Base-by-base conservation (phyloP, 306 rosid species). In the Rosa multiflora region DNA sequence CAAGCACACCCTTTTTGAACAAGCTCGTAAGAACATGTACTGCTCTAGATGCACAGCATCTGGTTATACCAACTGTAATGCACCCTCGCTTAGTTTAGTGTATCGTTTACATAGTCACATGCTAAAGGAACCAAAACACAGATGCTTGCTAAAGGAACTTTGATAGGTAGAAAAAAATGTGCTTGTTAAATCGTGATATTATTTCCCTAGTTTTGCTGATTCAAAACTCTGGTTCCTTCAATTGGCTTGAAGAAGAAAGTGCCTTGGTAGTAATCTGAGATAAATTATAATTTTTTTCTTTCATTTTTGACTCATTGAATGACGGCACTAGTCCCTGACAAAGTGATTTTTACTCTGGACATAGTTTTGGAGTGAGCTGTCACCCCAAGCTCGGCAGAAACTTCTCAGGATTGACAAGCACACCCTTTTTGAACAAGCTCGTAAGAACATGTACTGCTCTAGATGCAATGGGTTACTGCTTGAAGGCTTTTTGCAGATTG, bases 401-500 rank as follows among this genome's bases (percentile, higher is more conserved):
- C 97, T 93, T 73, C 86, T 96, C 88, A 90, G 90, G 87, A 90
- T 96, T 72, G 99, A 96, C 88, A 96, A 96, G 84, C 99, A 96
- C 84, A 87, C 97, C 47, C 96, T 96, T 55, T 96, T 93, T 80
- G 99, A 96, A 88, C 97, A 92, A 84, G 98, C 99, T 78, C 98
- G 99, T 73, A 96, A 93, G 84, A 96, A 96, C 68, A 87, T 93
- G 99, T 96, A 96, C 90, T 96, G 99, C 89, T 96, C 99, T 68
- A 85, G 99, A 86, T 96, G 99, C 88, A 96, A 96, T 71, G 99
- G 99, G 70, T 87, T 96, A 85, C 90, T 96, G 83, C 99, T 96
- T 58, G 97, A 96, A 76, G 98, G 98, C 10, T 96, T 90, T 91
- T 77, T 91, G 92, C 99, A 96, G 89, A 96, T 96, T 90, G 92